phyloP scores from a whole-genome alignment of 2,329 filamentous ascomycete genomes.

The Fusarium sp. region DNA sequence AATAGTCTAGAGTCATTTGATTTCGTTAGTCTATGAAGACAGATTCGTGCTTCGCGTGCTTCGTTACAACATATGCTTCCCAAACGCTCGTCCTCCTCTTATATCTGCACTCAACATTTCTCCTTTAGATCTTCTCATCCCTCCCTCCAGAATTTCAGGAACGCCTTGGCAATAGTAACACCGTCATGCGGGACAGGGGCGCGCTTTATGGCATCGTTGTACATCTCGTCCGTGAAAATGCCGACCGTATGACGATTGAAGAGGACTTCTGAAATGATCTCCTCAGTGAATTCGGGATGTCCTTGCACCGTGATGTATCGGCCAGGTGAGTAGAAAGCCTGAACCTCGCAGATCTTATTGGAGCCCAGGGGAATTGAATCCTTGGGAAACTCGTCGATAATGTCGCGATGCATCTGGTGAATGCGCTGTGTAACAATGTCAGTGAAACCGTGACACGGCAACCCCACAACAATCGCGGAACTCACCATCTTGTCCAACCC shows the following conservation, averaged over 20 bases:
- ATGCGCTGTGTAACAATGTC: conserved; percentile 50
- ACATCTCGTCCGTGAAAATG: conserved; percentile 79
- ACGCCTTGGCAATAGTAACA: conserved; percentile 78
- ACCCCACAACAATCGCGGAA: conserved; percentile 60
- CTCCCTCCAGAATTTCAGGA: conserved; percentile 82
- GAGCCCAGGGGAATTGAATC: conserved; percentile 59
- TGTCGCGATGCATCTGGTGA: conserved; percentile 65
- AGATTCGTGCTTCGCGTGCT: conserved; percentile 17
- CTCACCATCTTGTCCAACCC: conserved; percentile 54
- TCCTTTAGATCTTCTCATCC: conserved; percentile 41
- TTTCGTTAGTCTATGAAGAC: conserved; percentile 17
- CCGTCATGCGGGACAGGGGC: conserved; percentile 82
- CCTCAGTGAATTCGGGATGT: conserved; percentile 62
- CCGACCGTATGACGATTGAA: conserved; percentile 73
- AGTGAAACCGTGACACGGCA: conserved; percentile 73
- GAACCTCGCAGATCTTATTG: conserved; percentile 59
- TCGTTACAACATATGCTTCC: conserved; percentile 13
- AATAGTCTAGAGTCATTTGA: conserved; percentile 5
- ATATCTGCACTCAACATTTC: neutral
- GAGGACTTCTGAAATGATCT: conserved; percentile 58
- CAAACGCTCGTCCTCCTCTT: conserved; percentile 17
- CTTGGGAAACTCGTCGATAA: conserved; percentile 58
- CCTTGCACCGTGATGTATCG: conserved; percentile 61
- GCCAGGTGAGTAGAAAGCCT: conserved; percentile 59
- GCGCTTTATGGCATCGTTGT: conserved; percentile 76